These are phyloP conservation scores for Alternaria sp. DNA, from an alignment of 2,329 filamentous ascomycete genomes.

Conservation along the genomic window DNA sequence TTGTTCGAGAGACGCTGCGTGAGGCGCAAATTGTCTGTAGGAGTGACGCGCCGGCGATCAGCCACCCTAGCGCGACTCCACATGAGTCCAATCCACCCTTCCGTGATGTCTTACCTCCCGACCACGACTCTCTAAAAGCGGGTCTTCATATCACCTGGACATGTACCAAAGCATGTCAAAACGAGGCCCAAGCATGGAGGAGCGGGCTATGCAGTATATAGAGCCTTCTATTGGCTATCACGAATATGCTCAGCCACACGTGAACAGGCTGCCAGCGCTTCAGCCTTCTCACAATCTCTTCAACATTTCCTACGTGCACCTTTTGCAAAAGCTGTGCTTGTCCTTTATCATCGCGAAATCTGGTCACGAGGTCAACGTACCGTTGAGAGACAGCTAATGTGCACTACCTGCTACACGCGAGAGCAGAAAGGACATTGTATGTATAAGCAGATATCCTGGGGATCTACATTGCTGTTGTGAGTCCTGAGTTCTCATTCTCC, in stretches of 20 bases:
- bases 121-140: neutral
- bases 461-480: too few species aligned
- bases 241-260: neutral
- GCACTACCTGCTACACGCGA: too few species aligned
- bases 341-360: too few species aligned
- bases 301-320: neutral
- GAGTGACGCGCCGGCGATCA: slow-evolving; percentile 10
- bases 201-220: neutral
- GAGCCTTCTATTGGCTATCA: neutral
- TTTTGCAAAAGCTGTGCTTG: too few species aligned
- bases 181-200: neutral
- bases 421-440: too few species aligned
- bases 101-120: neutral
- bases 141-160: neutral
- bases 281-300: neutral
- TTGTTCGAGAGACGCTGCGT: neutral
- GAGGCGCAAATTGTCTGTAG: slow-evolving; percentile 7
- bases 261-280: neutral
- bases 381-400: too few species aligned
- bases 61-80: slow-evolving; percentile 2
- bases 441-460: too few species aligned
- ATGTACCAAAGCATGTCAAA: too few species aligned
- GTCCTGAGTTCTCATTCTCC: too few species aligned
- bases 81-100: neutral
- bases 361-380: too few species aligned